These are phyloP conservation scores for Aspergillus candidus DNA, from an alignment of 2,329 filamentous ascomycete genomes.

Conservation along the genomic window DNA sequence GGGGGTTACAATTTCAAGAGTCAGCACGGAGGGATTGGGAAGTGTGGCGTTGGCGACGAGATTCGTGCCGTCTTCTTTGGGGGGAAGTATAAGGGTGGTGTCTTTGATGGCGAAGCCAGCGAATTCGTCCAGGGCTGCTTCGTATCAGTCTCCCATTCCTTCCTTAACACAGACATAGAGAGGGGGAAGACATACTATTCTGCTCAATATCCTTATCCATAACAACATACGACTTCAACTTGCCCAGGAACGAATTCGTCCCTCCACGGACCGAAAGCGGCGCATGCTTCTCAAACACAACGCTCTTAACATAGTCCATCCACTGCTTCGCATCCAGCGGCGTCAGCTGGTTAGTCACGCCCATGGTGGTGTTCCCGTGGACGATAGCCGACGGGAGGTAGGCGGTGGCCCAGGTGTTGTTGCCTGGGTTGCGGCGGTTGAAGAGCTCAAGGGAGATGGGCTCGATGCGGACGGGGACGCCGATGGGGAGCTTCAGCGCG, in stretches of 20 bases:
- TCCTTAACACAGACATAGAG: background rate
- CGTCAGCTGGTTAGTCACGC: slow-evolving; percentile 17
- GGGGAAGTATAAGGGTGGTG: slow-evolving; percentile 40
- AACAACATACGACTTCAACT: slow-evolving; percentile 28
- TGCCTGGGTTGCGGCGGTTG: slow-evolving; percentile 21
- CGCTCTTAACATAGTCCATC: slow-evolving; percentile 28
- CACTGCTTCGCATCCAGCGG: slow-evolving; percentile 24
- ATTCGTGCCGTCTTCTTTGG: slow-evolving; percentile 45
- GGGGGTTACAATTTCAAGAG: slow-evolving; percentile 42
- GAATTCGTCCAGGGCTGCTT: slow-evolving; percentile 49
- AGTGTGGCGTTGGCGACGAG: slow-evolving; percentile 49
- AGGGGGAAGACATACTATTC: slow-evolving; percentile 23
- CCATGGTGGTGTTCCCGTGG: slow-evolving; percentile 32
- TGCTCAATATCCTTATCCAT: slow-evolving; percentile 31
- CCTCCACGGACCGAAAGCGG: slow-evolving; percentile 23
- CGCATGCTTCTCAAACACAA: slow-evolving; percentile 24
- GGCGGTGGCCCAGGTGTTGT: slow-evolving; percentile 24
- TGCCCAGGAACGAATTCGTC: slow-evolving; percentile 26
- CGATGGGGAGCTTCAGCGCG: slow-evolving; percentile 31
- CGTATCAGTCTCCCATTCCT: slow-evolving; percentile 2
- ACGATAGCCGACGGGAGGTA: slow-evolving; percentile 22
- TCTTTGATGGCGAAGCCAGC: slow-evolving; percentile 44
- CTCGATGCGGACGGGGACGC: slow-evolving; percentile 33
- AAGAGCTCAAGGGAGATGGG: slow-evolving; percentile 30
- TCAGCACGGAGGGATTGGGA: slow-evolving; percentile 54